A percentile compares a stretch with the other conserved stretches of the same genome.
Evolutionary conservation across 129 eudicot species (phyloP).

Genomic region (Logfia minima): DNA sequence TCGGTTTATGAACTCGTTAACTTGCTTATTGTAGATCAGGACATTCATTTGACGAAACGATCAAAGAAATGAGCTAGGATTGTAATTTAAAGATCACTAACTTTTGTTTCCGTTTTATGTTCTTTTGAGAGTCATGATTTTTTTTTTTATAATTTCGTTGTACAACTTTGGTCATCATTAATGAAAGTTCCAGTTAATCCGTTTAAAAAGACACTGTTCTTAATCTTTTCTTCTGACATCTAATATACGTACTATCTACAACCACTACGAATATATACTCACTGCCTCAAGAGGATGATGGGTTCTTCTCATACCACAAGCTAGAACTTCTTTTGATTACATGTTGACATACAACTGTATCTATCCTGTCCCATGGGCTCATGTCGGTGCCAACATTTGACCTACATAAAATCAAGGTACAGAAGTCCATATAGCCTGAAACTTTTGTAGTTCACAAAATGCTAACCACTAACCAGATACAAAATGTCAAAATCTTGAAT

Average conservation of each 20-base stretch:
- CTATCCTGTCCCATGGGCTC: neutral
- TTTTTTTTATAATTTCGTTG: constrained; percentile 17
- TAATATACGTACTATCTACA: neutral
- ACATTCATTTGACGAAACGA: constrained; percentile 2
- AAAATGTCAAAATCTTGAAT: neutral
- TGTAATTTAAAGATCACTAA: constrained; percentile 33
- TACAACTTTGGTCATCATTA: constrained; percentile 19
- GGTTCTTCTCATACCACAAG: too few species aligned
- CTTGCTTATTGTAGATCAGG: constrained; percentile 12
- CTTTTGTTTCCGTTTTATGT: constrained; percentile 20
- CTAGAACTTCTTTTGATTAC: too few species aligned
- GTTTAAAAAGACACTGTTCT: neutral
- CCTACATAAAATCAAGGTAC: neutral
- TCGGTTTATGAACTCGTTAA: constrained; percentile 9
- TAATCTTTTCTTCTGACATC: neutral
- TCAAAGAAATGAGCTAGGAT: constrained; percentile 10
- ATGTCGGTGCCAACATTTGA: neutral
- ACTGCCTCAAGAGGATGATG: too few species aligned
- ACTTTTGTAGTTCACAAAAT: neutral
- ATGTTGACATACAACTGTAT: neutral
- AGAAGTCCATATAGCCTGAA: neutral
- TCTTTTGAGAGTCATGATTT: constrained; percentile 16
- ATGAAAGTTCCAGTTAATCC: neutral
- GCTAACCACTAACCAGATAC: neutral
- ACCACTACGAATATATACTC: neutral